Evolutionary conservation across 2,329 filamentous ascomycete species (phyloP), one percentile per base, ranked within the genome.

Genomic region (Phialocephala sp.): DNA sequence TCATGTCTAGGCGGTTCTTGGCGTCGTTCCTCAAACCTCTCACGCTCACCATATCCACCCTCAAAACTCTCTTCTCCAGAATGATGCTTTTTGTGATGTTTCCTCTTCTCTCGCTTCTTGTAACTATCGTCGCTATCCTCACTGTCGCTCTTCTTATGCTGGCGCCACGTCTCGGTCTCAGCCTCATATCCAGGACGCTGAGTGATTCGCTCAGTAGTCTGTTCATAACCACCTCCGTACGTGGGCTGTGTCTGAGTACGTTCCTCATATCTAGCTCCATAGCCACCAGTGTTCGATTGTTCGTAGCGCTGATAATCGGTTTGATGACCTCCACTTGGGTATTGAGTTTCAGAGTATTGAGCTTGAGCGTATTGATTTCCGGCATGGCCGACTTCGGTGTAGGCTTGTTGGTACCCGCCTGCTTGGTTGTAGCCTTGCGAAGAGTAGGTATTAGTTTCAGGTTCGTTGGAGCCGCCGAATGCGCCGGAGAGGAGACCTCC

Each of bases 401-500:
- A 83, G 6, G 82, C 85, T 72, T 89, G 83, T 4, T 82, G 85
- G 76, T 88, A 86, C 8, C 85, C 87, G 24, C 87, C 87, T 64
- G 91, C 85, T 8, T 85, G 78, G 45, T 83, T 82, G 52, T 87
- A 83, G 39, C 82, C 82, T 65, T 84, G 79, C 69, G 81, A 82
- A 62, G 82, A 80, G 69, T 84, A 85, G 57, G 79, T 81, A 72
- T 87, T 82, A 64, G 83, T 87, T 39, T 36, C 32, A 8, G 85
- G 52, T 18, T 72, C 64, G 11, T 69, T 64, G 35, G 50, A 80
- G 41, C 81, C 77, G 64, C 82, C 81, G 60, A 90, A 85, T 15
- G 84, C 84, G 14, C 85, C 84, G 12, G 88, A 86, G 9, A 96
- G 84, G 18, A 94, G 79, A 45, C 86, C 87, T 41, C 85, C 85